Percentiles rank a stretch among this genome's conserved stretches.
phyloP scores from a whole-genome alignment of 306 rosid species.

The Fragaria vesca region DNA sequence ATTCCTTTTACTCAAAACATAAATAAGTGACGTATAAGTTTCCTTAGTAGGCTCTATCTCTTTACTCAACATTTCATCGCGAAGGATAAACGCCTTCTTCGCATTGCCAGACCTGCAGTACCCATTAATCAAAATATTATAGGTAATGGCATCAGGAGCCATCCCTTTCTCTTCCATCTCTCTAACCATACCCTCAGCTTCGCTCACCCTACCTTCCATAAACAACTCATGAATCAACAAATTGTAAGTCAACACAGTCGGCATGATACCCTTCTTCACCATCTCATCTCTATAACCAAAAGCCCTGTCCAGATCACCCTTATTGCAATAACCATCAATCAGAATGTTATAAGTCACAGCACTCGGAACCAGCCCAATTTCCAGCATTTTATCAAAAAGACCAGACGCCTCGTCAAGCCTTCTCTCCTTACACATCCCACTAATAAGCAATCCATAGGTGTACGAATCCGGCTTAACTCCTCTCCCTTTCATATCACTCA shows the following conservation, averaged over 20 bases:
- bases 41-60: conserved; percentile 56
- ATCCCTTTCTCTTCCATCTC: conserved; percentile 69
- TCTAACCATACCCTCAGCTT: conserved; percentile 53
- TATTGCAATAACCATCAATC: conserved; percentile 76
- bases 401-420: conserved; percentile 61
- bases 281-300: conserved; percentile 63
- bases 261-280: conserved; percentile 53
- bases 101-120: conserved; percentile 69
- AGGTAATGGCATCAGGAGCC: conserved; percentile 62
- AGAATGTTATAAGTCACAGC: conserved; percentile 67
- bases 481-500: conserved; percentile 50
- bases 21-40: conserved; percentile 76
- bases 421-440: conserved; percentile 63
- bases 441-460: conserved; percentile 60
- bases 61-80: conserved; percentile 57
- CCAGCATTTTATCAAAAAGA: conserved; percentile 48
- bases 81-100: conserved; percentile 58
- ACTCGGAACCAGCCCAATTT: conserved; percentile 54
- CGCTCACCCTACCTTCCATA: conserved; percentile 56
- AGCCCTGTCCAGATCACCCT: conserved; percentile 67
- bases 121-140: conserved; percentile 76
- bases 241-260: conserved; percentile 67
- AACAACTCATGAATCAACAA: conserved; percentile 77
- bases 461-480: conserved; percentile 65
- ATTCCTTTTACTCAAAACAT: conserved; percentile 55